phyloP scores from a whole-genome alignment of 768 basidiomycete species.

The Russula sp. region DNA sequence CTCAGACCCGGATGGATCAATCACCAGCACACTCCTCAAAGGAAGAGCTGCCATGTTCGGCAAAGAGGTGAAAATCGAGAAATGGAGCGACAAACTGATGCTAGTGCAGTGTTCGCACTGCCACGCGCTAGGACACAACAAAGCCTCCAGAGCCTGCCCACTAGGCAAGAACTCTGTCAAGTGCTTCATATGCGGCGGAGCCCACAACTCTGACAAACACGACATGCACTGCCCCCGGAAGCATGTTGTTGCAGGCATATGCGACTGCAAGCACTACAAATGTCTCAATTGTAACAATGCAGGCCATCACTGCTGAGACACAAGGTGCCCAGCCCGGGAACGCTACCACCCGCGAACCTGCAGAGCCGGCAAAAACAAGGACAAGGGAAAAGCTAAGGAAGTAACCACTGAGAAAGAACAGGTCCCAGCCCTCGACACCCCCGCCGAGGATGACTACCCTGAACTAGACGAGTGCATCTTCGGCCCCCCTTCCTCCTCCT shows the following conservation, averaged over 20 bases:
- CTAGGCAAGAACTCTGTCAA: not conserved
- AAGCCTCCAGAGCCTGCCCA: not conserved
- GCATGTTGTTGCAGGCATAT: not conserved
- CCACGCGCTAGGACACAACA: too few relatives aligned
- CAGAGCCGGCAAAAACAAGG: not conserved
- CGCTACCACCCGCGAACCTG: not conserved
- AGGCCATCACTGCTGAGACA: not conserved
- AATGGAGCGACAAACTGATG: too few relatives aligned
- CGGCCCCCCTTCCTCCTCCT: too few relatives aligned
- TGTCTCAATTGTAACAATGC: not conserved
- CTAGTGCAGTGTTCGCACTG: too few relatives aligned
- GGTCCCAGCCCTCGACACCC: not conserved
- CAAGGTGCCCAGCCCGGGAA: too few relatives aligned
- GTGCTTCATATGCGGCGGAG: too few relatives aligned
- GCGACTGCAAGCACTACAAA: not conserved
- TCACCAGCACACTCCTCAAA: too few relatives aligned
- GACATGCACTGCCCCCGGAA: not conserved
- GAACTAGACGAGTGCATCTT: too few relatives aligned
- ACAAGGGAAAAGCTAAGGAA: not conserved
- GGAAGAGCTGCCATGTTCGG: too few relatives aligned
- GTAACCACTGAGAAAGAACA: too few relatives aligned
- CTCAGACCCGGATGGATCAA: not conserved
- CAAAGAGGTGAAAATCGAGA: too few relatives aligned
- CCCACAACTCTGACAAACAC: not conserved
- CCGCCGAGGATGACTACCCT: too few relatives aligned